Conservation (phyloP, 2,329 filamentous ascomycete species). For the Myriosclerotinia scirpicola region DNA sequence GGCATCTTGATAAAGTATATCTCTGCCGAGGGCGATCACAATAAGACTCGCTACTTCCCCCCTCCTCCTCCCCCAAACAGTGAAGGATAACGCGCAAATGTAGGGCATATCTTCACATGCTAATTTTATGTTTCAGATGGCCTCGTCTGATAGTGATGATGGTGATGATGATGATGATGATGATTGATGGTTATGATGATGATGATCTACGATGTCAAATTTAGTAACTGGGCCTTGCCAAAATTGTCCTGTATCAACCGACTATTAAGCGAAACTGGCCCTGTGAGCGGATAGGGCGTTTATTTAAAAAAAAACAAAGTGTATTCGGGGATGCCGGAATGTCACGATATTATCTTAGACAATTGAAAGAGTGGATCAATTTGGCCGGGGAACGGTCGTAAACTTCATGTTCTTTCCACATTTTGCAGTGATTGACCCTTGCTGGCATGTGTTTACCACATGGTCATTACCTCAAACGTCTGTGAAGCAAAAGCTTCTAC, state of each 20-base stretch:
- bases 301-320: conserved; percentile 20
- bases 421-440: conserved; percentile 16
- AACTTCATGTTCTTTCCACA: not conserved
- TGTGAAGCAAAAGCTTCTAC: conserved; percentile 8
- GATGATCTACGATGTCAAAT: conserved; percentile 8
- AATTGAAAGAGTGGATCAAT: conserved; percentile 3
- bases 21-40: conserved; percentile 18
- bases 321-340: conserved; percentile 18
- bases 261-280: conserved; percentile 4
- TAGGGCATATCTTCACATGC: conserved; percentile 12
- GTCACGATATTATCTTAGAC: conserved; percentile 1
- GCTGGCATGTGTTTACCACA: conserved; percentile 18
- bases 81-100: not conserved
- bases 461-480: conserved; percentile 13
- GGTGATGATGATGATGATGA: conserved; percentile 8
- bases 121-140: conserved; percentile 14
- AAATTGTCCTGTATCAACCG: not conserved
- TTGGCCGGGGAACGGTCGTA: not conserved
- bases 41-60: conserved; percentile 4
- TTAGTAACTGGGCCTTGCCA: not conserved
- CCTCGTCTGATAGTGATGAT: not conserved
- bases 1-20: not conserved
- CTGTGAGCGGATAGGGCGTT: conserved; percentile 18
- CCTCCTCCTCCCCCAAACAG: not conserved
- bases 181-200: conserved; percentile 4